These are phyloP conservation scores for Cyclostephanos tholiformis DNA, from an alignment of 108 stramenopile species.

Conservation along the genomic window DNA sequence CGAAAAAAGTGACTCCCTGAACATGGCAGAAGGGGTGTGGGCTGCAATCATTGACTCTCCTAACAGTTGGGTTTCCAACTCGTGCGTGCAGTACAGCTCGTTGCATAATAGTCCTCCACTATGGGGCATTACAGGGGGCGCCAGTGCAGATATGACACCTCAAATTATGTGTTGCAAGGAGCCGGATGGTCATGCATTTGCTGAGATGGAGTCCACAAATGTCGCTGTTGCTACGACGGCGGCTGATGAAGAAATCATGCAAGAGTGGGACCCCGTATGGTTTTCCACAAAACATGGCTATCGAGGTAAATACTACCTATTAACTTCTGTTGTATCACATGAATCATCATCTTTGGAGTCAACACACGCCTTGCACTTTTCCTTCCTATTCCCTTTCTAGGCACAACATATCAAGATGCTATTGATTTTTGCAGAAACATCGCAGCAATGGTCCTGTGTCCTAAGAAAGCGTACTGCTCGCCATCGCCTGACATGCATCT, in stretches of 20 bases:
- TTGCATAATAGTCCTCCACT: too few species aligned
- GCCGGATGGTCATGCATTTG: neutral
- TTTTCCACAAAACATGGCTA: neutral
- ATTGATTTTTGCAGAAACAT: constrained; percentile 3
- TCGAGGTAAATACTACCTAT: neutral
- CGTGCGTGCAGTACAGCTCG: too few species aligned
- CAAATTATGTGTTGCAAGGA: constrained; percentile 1
- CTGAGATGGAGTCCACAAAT: neutral
- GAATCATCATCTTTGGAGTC: neutral
- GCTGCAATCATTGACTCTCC: too few species aligned
- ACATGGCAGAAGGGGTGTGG: too few species aligned
- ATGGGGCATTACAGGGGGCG: too few species aligned
- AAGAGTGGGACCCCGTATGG: neutral
- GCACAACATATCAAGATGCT: neutral
- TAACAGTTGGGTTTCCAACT: too few species aligned
- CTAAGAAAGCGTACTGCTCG: constrained; percentile 7
- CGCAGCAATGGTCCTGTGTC: constrained; percentile 1
- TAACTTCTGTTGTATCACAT: neutral
- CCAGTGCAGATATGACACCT: neutral
- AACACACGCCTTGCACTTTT: too few species aligned
- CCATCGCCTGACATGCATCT: neutral
- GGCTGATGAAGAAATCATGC: neutral
- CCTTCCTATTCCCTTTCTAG: neutral
- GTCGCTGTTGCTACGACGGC: neutral
- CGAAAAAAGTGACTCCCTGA: too few species aligned